Evolutionary conservation across 225 moss, liverwort and hornwort genomes (phyloP), one percentile per base, ranked within the genome.

Genomic region (Asterella californica): DNA sequence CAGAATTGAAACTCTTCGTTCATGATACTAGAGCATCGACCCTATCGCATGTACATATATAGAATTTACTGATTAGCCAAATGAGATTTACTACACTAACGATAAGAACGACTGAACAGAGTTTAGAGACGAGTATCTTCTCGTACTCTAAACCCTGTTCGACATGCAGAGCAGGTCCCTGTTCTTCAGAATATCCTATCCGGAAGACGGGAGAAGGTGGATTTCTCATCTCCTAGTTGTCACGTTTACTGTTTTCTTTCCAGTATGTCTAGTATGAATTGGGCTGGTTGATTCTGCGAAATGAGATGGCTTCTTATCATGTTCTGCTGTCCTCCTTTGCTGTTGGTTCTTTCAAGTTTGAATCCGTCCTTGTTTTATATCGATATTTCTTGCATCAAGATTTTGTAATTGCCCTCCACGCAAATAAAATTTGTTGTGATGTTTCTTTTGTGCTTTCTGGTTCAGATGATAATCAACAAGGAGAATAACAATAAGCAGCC

Each of bases 401-500:
- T 3, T 42, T 42, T n/a, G n/a, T 42, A 2, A 42, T 42, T 42
- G 42, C 42, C 42, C 42, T 42, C 42, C 4, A 42, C 42, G 42
- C 4, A 42, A 42, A 42, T 42, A 7, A 7, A 2, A 42, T 42
- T 42, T 42, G 42, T n/a, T 42, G 42, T 42, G 42, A 42, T 32
- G 27, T 7, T 64, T n/a, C 36, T 14, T 11, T 0, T 27, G 15
- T 66, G 49, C 27, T 27, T 27, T 9, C 11, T 74, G 29, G 10
- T 74, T 34, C 84, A 92, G 92, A 83, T 60, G 78, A 71, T 81
- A 10, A 93, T 93, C 75, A 74, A 72, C 27, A 91, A 91, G 81
- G 93, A 93, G 85, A 93, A 93, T 80, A 93, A 93, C 70, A 91
- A 91, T 60, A 85, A 91, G 59, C 91, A 93, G 81, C 57, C 90